Evolutionary conservation across 2,329 filamentous ascomycete species (phyloP).

Genomic region (Cladophialophora bantiana): DNA sequence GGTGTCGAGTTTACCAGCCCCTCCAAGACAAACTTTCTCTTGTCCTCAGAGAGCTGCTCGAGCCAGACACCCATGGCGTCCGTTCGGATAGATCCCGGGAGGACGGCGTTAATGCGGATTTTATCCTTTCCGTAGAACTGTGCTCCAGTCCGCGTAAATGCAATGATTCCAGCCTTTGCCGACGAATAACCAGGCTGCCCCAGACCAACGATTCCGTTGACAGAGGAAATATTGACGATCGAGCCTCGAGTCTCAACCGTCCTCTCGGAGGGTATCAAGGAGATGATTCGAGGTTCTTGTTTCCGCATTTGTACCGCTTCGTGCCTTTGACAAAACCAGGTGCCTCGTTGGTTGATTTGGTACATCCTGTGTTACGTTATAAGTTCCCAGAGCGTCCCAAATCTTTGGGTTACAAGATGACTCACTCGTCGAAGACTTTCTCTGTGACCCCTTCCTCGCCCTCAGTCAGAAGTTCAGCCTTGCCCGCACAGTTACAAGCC

Average conservation of each 20-base stretch:
- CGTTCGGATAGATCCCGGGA: conserved; percentile 10
- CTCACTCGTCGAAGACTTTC: not conserved
- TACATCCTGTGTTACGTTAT: not conserved
- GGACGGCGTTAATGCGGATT: conserved; percentile 23
- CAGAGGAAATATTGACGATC: conserved; percentile 53
- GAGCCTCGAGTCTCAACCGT: not conserved
- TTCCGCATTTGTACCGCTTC: not conserved
- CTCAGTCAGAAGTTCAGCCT: conserved; percentile 13
- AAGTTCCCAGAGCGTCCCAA: no score
- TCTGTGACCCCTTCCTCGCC: not conserved
- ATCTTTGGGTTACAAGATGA: not conserved
- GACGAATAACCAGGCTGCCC: conserved; percentile 53
- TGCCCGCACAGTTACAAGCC: conserved; percentile 17
- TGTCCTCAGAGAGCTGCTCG: not conserved
- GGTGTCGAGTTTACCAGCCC: conserved; percentile 5
- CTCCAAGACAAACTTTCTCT: conserved; percentile 2
- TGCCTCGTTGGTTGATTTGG: not conserved
- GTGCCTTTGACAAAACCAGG: not conserved
- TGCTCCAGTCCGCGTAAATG: conserved; percentile 44
- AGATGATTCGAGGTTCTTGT: not conserved
- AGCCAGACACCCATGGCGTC: not conserved
- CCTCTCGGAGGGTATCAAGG: not conserved
- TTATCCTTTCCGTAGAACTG: conserved; percentile 13
- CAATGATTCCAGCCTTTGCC: conserved; percentile 46
- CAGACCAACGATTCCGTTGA: conserved; percentile 47